Base-by-base conservation (phyloP, 345 rosid species). In the Eucalyptus marginata region DNA sequence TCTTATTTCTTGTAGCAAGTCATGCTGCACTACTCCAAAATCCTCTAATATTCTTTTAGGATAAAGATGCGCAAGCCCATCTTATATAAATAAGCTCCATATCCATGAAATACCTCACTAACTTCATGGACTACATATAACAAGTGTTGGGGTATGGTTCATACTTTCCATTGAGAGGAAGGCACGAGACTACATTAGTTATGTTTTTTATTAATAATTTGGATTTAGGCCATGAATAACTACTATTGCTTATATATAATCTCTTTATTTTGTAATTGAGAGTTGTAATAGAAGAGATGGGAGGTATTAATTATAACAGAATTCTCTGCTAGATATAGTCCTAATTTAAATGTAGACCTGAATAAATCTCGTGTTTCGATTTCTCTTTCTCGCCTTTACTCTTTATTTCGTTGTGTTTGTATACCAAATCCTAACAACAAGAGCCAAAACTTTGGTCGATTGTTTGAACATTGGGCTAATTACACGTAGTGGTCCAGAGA, bases 301-400 rank as follows among this genome's bases (percentile, higher is more conserved):
- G 10, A 52, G 24, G 24, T 52, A 18, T 52, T 3, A 52, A 52
- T 52, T 18, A 18, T 18, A 52, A 18, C 4, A 52, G 10, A 52
- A 52, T 52, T 18, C 4, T 7, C 24, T 7, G 0, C 24, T 3
- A 0, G 58, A 18, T 52, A 3, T 52, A 52, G 2, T 0, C 24
- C 58, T 18, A 52, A 18, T 52, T 52, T 52, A 18, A 52, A 18
- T 0, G 56, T 3, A 18, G 24, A 18, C 24, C 1, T 3, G 8
- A 7, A 52, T 52, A 52, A 52, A 52, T 52, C 2, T 18, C 24
- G 0, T 52, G 24, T 18, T 1, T 18, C 10, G 10, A 52, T 52
- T 52, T 52, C 58, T 52, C 58, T 17, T 52, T 52, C 58, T 52
- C 2, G 10, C 1, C 2, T 52, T 52, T 7, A 52, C 10, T 52